Conservation (phyloP, 495 filamentous ascomycete species). For the Neurospora cerealis region DNA sequence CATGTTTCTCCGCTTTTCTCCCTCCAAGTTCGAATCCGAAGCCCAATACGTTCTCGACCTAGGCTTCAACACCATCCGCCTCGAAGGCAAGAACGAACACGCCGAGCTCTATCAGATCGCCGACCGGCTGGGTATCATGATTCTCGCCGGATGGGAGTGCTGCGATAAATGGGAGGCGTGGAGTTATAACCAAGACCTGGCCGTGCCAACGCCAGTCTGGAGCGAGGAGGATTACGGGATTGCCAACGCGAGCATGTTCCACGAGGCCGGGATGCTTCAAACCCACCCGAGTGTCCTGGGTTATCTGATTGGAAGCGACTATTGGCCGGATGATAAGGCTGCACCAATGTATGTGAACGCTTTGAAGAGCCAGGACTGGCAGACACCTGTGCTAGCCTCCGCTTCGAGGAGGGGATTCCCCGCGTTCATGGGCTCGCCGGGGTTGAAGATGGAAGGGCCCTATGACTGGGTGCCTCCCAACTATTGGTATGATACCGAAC, state of each 20-base stretch:
- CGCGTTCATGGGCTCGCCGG: conserved; percentile 39
- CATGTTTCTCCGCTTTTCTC: conserved; percentile 50
- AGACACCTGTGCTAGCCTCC: conserved; percentile 46
- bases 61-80: conserved; percentile 51
- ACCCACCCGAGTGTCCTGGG: conserved; percentile 45
- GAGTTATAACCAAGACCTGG: conserved; percentile 48
- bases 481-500: conserved; percentile 47
- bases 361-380: conserved; percentile 43
- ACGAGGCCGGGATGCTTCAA: conserved; percentile 52
- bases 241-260: conserved; percentile 44
- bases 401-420: conserved; percentile 48
- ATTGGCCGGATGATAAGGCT: conserved; percentile 49
- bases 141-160: conserved; percentile 57
- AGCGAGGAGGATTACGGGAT: conserved; percentile 40
- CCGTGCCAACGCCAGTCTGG: conserved; percentile 35
- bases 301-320: conserved; percentile 53
- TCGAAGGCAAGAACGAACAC: conserved; percentile 59
- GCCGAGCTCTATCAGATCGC: conserved; percentile 48
- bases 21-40: conserved; percentile 31
- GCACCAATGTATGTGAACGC: conserved; percentile 41
- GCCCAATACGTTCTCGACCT: conserved; percentile 46
- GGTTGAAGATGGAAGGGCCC: conserved; percentile 59
- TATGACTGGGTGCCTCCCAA: conserved; percentile 60
- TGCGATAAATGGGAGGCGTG: conserved; percentile 63
- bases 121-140: conserved; percentile 50